Evolutionary conservation across 2,329 filamentous ascomycete genomes (phyloP).

Genomic region (Fusarium graminum): DNA sequence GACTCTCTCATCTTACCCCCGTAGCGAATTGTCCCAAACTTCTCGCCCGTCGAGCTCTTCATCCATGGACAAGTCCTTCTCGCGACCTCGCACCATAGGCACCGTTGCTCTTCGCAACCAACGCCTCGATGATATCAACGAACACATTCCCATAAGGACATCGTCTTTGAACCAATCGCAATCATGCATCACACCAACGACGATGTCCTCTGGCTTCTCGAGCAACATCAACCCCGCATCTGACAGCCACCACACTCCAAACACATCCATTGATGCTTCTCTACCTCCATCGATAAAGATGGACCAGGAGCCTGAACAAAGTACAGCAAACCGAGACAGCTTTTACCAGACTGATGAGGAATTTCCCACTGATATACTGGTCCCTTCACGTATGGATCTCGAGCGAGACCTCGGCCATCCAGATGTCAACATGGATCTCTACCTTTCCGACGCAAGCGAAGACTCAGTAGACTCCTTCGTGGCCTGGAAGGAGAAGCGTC

Average conservation of each 20-base stretch:
- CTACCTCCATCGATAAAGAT: conserved; percentile 47
- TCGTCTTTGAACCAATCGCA: conserved; percentile 56
- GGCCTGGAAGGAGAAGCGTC: conserved; percentile 25
- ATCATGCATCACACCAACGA: conserved; percentile 53
- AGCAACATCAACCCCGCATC: conserved; percentile 57
- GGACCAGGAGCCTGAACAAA: conserved; percentile 27
- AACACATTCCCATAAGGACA: conserved; percentile 53
- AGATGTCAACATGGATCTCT: conserved; percentile 14
- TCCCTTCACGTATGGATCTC: conserved; percentile 19
- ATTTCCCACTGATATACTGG: conserved; percentile 33
- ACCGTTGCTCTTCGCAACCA: conserved; percentile 23
- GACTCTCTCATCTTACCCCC: conserved; percentile 19
- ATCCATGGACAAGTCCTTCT: conserved; percentile 36
- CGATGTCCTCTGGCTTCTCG: conserved; percentile 52
- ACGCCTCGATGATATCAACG: conserved; percentile 54
- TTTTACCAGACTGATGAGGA: conserved; percentile 39
- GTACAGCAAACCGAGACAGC: conserved; percentile 4
- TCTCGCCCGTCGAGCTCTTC: conserved; percentile 47
- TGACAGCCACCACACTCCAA: conserved; percentile 60
- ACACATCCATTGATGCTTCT: conserved; percentile 59
- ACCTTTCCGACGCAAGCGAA: conserved; percentile 46
- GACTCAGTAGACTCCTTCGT: conserved; percentile 50
- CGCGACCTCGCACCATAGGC: conserved; percentile 45
- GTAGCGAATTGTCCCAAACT: conserved; percentile 34
- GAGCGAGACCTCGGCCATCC: conserved; percentile 20